A percentile compares a stretch with the other conserved stretches of the same genome.
These are phyloP conservation scores for Aureobasidium sp. DNA, from an alignment of 2,329 filamentous ascomycete genomes.

Conservation along the genomic window DNA sequence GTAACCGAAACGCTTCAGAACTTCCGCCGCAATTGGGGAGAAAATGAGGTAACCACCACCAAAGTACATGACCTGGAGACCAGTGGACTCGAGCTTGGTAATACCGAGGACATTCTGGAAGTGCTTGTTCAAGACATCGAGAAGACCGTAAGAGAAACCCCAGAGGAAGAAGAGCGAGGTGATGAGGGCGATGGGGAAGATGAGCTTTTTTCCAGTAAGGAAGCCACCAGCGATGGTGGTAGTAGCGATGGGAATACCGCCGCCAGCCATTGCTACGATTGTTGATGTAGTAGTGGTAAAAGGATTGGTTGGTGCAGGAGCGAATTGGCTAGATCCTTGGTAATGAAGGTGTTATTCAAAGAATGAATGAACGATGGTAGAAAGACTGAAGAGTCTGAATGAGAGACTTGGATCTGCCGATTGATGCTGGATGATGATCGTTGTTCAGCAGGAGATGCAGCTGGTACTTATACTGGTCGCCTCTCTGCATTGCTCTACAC, in stretches of 20 bases:
- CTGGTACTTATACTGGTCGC: slow-evolving; percentile 9
- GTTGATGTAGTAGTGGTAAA: not conserved
- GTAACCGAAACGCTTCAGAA: slow-evolving; percentile 37
- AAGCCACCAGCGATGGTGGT: slow-evolving; percentile 32
- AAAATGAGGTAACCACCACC: slow-evolving; percentile 35
- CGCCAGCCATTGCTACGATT: slow-evolving; percentile 31
- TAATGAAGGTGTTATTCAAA: slow-evolving; percentile 6
- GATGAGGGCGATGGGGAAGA: slow-evolving; percentile 40
- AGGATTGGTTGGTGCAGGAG: not conserved
- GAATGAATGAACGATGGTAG: slow-evolving; percentile 4
- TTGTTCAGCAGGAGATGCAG: not conserved
- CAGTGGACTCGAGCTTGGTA: slow-evolving; percentile 34
- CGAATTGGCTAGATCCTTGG: slow-evolving; percentile 1
- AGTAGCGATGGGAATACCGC: slow-evolving; percentile 30
- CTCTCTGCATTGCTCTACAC: not conserved
- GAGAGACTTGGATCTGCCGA: slow-evolving; percentile 12
- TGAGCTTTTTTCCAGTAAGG: slow-evolving; percentile 37
- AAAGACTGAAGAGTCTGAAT: slow-evolving; percentile 6
- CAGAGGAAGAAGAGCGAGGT: slow-evolving; percentile 40
- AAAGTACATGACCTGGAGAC: slow-evolving; percentile 35
- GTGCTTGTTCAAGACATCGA: slow-evolving; percentile 31
- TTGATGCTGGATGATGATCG: slow-evolving; percentile 5
- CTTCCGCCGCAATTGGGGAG: slow-evolving; percentile 35
- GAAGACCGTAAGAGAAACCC: slow-evolving; percentile 30
- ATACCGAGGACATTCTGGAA: slow-evolving; percentile 29